A percentile compares a stretch with the other conserved stretches of the same genome.
Conservation (phyloP, 257 asterid genomes). For the Capsicum baccatum region DNA sequence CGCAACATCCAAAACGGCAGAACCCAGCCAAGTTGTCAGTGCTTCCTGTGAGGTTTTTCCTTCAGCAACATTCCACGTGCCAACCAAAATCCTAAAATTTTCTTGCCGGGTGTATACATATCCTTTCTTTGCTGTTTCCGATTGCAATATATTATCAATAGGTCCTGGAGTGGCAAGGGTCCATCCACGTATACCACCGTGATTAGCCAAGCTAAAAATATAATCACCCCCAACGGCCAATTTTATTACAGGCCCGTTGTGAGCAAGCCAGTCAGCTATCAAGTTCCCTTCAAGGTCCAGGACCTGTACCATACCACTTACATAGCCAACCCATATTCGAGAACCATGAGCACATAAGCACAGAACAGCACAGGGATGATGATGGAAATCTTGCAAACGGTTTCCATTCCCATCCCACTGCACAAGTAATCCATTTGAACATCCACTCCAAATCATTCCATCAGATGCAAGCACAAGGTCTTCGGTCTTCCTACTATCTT, state of each 20-base stretch:
- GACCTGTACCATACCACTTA: constrained; percentile 79
- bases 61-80: constrained; percentile 98
- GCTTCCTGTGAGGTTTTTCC: constrained; percentile 94
- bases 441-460: constrained; percentile 91
- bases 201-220: constrained; percentile 84
- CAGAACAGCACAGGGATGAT: constrained; percentile 77
- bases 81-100: constrained; percentile 66
- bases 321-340: constrained; percentile 82
- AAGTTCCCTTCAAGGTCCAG: constrained; percentile 83
- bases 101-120: constrained; percentile 56
- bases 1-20: constrained; percentile 67
- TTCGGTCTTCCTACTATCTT: constrained; percentile 78
- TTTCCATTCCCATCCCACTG: constrained; percentile 98
- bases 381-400: constrained; percentile 72
- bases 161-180: constrained; percentile 86
- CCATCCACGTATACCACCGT: constrained; percentile 99
- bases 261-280: constrained; percentile 78
- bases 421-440: constrained; percentile 76
- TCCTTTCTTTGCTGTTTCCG: constrained; percentile 58
- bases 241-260: constrained; percentile 75
- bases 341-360: constrained; percentile 76
- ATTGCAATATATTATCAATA: constrained; percentile 63
- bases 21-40: constrained; percentile 84
- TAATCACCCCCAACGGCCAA: constrained; percentile 67
- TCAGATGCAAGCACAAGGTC: constrained; percentile 73